Percentiles rank a stretch among this genome's conserved stretches.
phyloP scores from a whole-genome alignment of 2,329 filamentous ascomycete species.

The Sporothrix brasiliensis region DNA sequence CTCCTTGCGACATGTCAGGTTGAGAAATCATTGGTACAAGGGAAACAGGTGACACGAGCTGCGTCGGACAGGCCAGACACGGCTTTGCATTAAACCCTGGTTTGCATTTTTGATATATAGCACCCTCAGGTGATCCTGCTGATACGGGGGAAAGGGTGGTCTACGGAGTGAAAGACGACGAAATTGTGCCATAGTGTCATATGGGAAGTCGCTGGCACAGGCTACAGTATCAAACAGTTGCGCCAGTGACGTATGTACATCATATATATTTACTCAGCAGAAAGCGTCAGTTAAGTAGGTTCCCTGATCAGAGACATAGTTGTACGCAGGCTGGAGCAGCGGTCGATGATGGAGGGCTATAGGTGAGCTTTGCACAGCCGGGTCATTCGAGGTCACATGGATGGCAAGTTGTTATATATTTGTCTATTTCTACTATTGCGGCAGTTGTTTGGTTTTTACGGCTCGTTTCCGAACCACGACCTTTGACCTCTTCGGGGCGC shows the following conservation, averaged over 20 bases:
- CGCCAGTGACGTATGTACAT: background rate
- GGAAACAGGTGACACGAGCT: too few species aligned
- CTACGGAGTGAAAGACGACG: background rate
- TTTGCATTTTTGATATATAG: background rate
- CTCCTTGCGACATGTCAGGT: background rate
- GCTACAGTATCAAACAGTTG: background rate
- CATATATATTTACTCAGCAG: too few species aligned
- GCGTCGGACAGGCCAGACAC: too few species aligned
- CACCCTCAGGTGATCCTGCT: conserved; percentile 7
- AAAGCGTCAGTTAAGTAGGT: too few species aligned
- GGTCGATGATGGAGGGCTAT: too few species aligned
- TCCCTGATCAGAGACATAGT: background rate
- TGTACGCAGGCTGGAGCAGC: background rate
- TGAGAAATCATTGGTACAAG: background rate
- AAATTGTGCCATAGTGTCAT: too few species aligned
- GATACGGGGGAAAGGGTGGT: conserved; percentile 8
- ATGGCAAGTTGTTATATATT: background rate
- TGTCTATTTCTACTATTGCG: background rate
- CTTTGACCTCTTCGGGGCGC: too few species aligned
- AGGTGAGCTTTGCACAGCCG: background rate
- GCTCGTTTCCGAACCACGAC: background rate
- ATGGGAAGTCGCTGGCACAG: background rate
- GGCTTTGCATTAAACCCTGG: background rate
- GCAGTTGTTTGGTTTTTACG: background rate
- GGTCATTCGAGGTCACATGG: background rate